Percentiles rank a stretch among this genome's conserved stretches.
phyloP scores from a whole-genome alignment of 192 early-diverging fungal species.

The Ambispora gerdemannii region DNA sequence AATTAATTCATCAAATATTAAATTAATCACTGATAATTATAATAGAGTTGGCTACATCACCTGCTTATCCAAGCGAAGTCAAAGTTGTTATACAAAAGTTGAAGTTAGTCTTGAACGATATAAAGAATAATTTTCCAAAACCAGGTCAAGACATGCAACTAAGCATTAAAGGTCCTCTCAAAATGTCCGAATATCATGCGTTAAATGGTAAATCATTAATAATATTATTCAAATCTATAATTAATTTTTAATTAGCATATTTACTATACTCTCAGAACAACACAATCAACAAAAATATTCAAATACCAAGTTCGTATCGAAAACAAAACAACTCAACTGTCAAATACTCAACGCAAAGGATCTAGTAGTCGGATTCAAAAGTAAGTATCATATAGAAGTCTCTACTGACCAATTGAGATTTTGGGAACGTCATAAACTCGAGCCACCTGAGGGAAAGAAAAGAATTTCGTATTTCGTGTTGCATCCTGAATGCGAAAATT shows the following conservation, averaged over 20 bases:
- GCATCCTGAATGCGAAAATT: conserved; percentile 44
- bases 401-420: conserved; percentile 50
- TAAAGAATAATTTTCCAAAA: neutral
- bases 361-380: conserved; percentile 50
- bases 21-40: neutral
- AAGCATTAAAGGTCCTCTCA: conserved; percentile 3
- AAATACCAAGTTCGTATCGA: conserved; percentile 53
- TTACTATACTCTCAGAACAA: neutral
- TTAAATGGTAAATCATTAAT: conserved; percentile 16
- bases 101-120: neutral
- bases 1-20: neutral
- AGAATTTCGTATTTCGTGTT: conserved; percentile 52
- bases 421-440: conserved; percentile 57
- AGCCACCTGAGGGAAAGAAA: conserved; percentile 51
- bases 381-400: conserved; percentile 50
- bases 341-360: conserved; percentile 45
- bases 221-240: neutral
- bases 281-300: neutral
- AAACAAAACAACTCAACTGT: conserved; percentile 36
- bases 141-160: neutral
- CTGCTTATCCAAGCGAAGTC: conserved; percentile 10
- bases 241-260: neutral
- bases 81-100: neutral
- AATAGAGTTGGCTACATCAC: conserved; percentile 10
- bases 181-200: neutral